Evolutionary conservation across 2,329 filamentous ascomycete genomes (phyloP), one percentile per base, ranked within the genome.

Genomic region (Sclerotinia subarctica): DNA sequence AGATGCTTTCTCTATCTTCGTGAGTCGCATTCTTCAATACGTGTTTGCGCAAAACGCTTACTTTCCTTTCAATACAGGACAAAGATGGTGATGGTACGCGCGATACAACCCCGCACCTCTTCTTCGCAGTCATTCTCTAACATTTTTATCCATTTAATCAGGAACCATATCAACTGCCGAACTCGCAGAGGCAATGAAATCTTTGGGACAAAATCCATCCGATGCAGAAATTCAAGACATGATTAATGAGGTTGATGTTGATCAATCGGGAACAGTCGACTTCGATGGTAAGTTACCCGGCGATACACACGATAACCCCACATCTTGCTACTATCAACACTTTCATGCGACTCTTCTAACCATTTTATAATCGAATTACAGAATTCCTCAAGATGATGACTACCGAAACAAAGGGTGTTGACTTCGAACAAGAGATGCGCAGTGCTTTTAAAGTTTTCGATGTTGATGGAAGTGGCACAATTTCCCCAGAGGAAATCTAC

Each of bases 301-400:
- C 46, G 26, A 49, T 21, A 46, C 13, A 32, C n/a, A 49, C 29
- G 15, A 58, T 59, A 62, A 62, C 58, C 58, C 44, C 46, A 62
- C 59, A 51, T 62, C 59, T 62, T 62, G 29, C 7, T 49, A 21
- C 38, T 35, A 24, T 26, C 46, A 62, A 19, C 15, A 21, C 21
- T 17, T 54, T 42, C 21, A 47, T 52, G n/a, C 57, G 38, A 54
- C 42, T 24, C 17, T 67, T 47, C 66, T 68, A 24, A 68, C 21
- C 29, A 47, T 47, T n/a, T 57, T 21, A 38, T 49, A 1, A 7
- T 65, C 44, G n/a, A 51, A 38, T 21, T 51, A n/a, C 24, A 86
- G 86, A 89, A 76, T 89, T 89, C 80, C 82, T 88, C 69, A 85
- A 84, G 72, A 87, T 89, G 83, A 89, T 89, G 86, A 85, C 86